phyloP scores from a whole-genome alignment of 2,329 filamentous ascomycete genomes.

The Ambrosiella xylebori region DNA sequence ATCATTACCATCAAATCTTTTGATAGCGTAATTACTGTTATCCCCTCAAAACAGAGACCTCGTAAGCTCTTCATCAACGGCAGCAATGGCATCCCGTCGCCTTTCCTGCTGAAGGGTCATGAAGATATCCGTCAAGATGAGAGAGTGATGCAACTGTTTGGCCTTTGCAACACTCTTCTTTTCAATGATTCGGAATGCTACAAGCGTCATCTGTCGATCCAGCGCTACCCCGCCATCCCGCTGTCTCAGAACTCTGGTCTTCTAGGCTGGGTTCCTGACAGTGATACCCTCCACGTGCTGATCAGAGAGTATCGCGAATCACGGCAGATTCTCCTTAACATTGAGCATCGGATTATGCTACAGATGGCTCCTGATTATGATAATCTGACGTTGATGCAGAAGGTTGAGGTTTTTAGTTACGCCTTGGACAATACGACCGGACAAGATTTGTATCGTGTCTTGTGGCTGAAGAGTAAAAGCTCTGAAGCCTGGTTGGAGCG shows the following conservation, averaged over 20 bases:
- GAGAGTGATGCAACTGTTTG: constrained; percentile 98
- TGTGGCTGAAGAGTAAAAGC: constrained; percentile 98
- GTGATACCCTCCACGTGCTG: constrained; percentile 87
- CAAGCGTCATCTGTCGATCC: constrained; percentile 92
- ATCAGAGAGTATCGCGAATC: constrained; percentile 96
- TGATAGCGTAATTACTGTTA: constrained; percentile 75
- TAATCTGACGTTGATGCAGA: constrained; percentile 97
- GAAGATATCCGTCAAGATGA: constrained; percentile 98
- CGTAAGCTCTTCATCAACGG: constrained; percentile 76
- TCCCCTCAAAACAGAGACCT: constrained; percentile 92
- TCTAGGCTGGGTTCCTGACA: constrained; percentile 92
- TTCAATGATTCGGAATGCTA: constrained; percentile 89
- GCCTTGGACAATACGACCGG: constrained; percentile 98
- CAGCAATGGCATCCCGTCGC: constrained; percentile 74
- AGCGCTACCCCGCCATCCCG: constrained; percentile 90
- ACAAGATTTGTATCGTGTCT: constrained; percentile 89
- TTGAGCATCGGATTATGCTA: constrained; percentile 98
- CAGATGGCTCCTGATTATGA: constrained; percentile 99
- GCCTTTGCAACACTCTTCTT: constrained; percentile 88
- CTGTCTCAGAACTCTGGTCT: constrained; percentile 92
- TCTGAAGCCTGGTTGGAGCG: constrained; percentile 96
- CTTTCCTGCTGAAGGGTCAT: constrained; percentile 92
- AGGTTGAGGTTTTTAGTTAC: constrained; percentile 98
- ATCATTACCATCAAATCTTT: constrained; percentile 79
- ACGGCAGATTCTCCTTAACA: constrained; percentile 93